Conservation (phyloP, 805 yeast genomes). For the Tetrapisispora nanseiensis region DNA sequence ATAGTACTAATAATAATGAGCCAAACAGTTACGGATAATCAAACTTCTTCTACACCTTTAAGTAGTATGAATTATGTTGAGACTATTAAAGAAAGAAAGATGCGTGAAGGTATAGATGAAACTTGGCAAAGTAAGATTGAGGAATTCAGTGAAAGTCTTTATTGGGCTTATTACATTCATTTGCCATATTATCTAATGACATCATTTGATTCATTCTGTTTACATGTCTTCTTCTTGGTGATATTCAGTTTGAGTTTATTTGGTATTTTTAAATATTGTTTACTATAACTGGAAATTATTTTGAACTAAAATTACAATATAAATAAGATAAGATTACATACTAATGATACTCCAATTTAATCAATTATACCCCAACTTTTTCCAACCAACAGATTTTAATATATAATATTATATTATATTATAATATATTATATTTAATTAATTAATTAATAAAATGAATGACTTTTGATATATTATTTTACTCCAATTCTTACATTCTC, state of each 20-base stretch:
- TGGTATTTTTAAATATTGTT: slow-evolving; percentile 29
- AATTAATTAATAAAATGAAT: background rate
- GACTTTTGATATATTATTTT: background rate
- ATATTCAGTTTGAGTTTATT: slow-evolving; percentile 32
- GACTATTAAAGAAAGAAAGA: slow-evolving; percentile 8
- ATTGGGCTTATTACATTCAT: slow-evolving; percentile 38
- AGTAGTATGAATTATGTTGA: slow-evolving; percentile 3
- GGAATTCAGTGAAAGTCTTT: slow-evolving; percentile 26
- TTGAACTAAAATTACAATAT: background rate
- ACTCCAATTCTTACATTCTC: background rate
- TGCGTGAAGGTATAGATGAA: slow-evolving; percentile 7
- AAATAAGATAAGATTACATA: background rate
- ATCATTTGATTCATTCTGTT: slow-evolving; percentile 32
- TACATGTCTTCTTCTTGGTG: slow-evolving; percentile 32
- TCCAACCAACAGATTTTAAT: too few species aligned
- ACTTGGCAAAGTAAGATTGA: slow-evolving; percentile 18
- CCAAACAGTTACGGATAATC: background rate
- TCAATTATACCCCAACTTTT: too few species aligned
- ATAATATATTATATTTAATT: too few species aligned
- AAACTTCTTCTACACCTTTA: background rate
- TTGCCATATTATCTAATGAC: slow-evolving; percentile 38
- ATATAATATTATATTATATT: too few species aligned
- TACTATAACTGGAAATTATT: slow-evolving; percentile 7
- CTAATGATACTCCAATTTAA: too few species aligned
- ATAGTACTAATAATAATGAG: background rate